phyloP scores from a whole-genome alignment of 1,284 basidiomycete species.

The Ganoderma boninense region DNA sequence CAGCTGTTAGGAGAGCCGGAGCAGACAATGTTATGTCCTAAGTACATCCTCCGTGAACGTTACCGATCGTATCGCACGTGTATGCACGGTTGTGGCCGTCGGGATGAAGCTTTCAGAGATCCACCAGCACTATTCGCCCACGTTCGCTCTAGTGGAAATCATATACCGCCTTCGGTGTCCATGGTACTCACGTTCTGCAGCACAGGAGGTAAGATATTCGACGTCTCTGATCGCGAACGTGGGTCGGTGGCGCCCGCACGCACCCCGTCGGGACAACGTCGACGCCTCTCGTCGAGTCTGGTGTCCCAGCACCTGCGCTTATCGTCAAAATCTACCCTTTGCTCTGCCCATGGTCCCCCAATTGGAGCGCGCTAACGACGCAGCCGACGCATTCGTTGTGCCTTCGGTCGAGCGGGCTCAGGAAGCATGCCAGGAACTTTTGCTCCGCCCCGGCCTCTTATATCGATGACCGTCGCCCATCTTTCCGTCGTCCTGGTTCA shows the following conservation, averaged over 20 bases:
- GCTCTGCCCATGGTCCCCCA: constrained; percentile 13
- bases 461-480: constrained; percentile 12
- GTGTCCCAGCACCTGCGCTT: constrained; percentile 4
- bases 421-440: constrained; percentile 1
- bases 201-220: not conserved
- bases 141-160: constrained; percentile 1
- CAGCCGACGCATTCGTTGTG: constrained; percentile 12
- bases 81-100: not conserved
- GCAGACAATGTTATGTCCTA: not conserved
- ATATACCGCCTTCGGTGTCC: not conserved
- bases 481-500: not conserved
- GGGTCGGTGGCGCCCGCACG: constrained; percentile 15
- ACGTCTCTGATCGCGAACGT: constrained; percentile 16
- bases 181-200: not conserved
- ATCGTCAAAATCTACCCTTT: constrained; percentile 10
- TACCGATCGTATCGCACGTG: not conserved
- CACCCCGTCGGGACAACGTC: not conserved
- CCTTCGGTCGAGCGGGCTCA: constrained; percentile 6
- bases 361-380: constrained; percentile 11
- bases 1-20: not conserved
- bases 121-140: not conserved
- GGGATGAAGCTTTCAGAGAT: not conserved
- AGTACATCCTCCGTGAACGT: not conserved
- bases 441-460: constrained; percentile 12
- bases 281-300: not conserved